Evolutionary conservation across 2,329 filamentous ascomycete species (phyloP), one percentile per base, ranked within the genome.

Genomic region (Aspergillus fumigatiaffinis): DNA sequence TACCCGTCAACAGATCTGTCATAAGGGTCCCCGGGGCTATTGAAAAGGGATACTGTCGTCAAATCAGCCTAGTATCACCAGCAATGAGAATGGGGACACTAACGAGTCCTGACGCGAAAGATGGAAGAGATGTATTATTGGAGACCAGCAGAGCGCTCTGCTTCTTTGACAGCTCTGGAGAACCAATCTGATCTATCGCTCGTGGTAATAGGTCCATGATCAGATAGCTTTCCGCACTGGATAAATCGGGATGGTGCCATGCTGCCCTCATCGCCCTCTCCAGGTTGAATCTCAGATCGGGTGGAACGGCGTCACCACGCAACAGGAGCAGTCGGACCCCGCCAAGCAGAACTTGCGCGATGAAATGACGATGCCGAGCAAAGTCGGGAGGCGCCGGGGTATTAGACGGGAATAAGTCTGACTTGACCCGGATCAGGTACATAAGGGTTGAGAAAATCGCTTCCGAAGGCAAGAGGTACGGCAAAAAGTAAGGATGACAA

Each of bases 261-360:
- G 71, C 70, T 3, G 60, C 57, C 29, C 69, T 67, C 54, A 74
- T 73, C 32, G 66, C 65, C 26, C 58, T 59, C 42, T 71, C 70
- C 38, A 74, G 57, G 29, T 66, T 67, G 21, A 66, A 60, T 53
- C 66, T 71, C 25, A 67, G 62, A 7, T 71, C 66, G n/a, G 62
- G 35, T 4, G 55, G 51, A 14, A 73, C 51, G 26, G 50, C 26
- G 26, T 72, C 69, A 25, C 68, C 70, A 9, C 68, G 64, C 35
- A 73, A 54, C 6, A 73, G 61, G 26, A 74, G 54, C n/a, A 74
- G 59, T 21, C 72, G 65, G 49, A 73, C 58, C 9, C 72, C 72
- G 0, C 69, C 70, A n/a, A 74, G 64, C 10, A 74, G 55, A 7
- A 69, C 71, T 62, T 60, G 57, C n/a, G 57, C 56, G 8, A 67